Evolutionary conservation across 495 filamentous ascomycete genomes (phyloP).

Genomic region (Penicillium salamii): DNA sequence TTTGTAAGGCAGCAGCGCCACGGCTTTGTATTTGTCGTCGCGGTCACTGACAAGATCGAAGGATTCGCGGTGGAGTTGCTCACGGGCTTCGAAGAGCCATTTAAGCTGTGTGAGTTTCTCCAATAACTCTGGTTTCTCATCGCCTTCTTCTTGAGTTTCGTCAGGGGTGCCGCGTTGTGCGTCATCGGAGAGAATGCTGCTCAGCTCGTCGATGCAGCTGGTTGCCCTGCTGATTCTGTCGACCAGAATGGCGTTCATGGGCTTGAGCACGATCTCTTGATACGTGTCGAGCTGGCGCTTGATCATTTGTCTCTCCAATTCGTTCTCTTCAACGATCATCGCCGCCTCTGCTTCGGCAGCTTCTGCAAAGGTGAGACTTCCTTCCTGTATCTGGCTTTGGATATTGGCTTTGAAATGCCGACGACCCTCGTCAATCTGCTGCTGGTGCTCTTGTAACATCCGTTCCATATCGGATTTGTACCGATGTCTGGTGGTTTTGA

Average conservation of each 20-base stretch:
- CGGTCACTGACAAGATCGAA: slow-evolving; percentile 80
- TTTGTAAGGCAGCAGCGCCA: slow-evolving; percentile 78
- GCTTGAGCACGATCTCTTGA: slow-evolving; percentile 70
- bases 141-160: slow-evolving; percentile 86
- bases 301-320: slow-evolving; percentile 56
- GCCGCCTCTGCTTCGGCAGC: slow-evolving; percentile 75
- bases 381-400: slow-evolving; percentile 68
- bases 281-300: slow-evolving; percentile 75
- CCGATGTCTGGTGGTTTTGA: slow-evolving; percentile 62
- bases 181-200: slow-evolving; percentile 67
- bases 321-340: slow-evolving; percentile 58
- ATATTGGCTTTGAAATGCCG: slow-evolving; percentile 60
- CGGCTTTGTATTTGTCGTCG: slow-evolving; percentile 77
- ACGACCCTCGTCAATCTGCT: slow-evolving; percentile 44
- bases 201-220: slow-evolving; percentile 67
- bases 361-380: slow-evolving; percentile 73
- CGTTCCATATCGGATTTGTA: slow-evolving; percentile 44
- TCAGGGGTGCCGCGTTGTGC: slow-evolving; percentile 71
- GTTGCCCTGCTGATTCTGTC: slow-evolving; percentile 61
- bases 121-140: slow-evolving; percentile 89
- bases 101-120: slow-evolving; percentile 94
- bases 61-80: slow-evolving; percentile 77
- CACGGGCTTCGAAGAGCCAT: slow-evolving; percentile 94
- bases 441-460: slow-evolving; percentile 36
- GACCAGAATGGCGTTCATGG: slow-evolving; percentile 69